phyloP scores from a whole-genome alignment of 768 basidiomycete species.

The Termitomyces sp. region DNA sequence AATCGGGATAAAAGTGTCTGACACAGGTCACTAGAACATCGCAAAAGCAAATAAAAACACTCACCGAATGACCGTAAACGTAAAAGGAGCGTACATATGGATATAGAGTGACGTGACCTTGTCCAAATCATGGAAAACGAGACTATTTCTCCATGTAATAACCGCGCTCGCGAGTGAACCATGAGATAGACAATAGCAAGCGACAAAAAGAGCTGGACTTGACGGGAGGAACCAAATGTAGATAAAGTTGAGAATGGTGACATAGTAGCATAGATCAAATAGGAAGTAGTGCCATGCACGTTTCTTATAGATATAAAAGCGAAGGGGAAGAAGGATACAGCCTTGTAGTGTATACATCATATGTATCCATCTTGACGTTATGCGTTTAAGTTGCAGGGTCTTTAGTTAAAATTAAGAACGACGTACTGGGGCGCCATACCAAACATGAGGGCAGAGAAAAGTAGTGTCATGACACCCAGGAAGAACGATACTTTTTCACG shows the following conservation, averaged over 20 bases:
- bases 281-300: conserved; percentile 94
- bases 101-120: conserved; percentile 95
- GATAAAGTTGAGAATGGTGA: conserved; percentile 85
- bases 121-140: conserved; percentile 96
- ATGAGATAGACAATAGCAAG: conserved; percentile 90
- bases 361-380: conserved; percentile 71
- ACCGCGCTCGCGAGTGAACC: conserved; percentile 91
- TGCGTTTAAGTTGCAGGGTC: conserved; percentile 7
- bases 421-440: conserved; percentile 83
- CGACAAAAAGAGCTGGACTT: conserved; percentile 75
- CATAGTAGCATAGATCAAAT: conserved; percentile 91
- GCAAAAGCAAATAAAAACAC: conserved; percentile 17
- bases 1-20: conserved; percentile 86
- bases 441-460: conserved; percentile 81
- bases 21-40: background rate
- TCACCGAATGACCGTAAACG: conserved; percentile 86
- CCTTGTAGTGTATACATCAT: conserved; percentile 78
- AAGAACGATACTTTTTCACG: conserved; percentile 89
- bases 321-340: conserved; percentile 74
- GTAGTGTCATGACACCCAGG: conserved; percentile 86
- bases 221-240: conserved; percentile 89
- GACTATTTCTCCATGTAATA: conserved; percentile 96
- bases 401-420: conserved; percentile 7
- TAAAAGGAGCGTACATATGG: conserved; percentile 89
- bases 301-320: conserved; percentile 85